phyloP scores from a whole-genome alignment of 2,329 filamentous ascomycete species.

The Westerdykella aurantiaca region DNA sequence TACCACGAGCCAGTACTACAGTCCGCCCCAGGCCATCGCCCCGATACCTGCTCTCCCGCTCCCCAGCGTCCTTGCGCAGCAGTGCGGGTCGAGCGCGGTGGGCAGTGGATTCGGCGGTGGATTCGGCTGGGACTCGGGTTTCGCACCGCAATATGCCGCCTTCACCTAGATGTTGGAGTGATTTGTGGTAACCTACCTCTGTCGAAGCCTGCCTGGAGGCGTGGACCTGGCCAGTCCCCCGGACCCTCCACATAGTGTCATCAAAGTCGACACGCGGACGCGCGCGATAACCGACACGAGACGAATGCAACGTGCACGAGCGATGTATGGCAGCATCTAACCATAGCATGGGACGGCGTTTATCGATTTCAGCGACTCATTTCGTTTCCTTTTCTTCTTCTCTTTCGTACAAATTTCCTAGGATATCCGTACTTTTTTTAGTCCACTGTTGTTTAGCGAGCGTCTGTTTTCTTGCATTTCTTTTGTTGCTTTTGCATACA shows the following conservation, averaged over 20 bases:
- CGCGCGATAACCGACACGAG: slow-evolving; percentile 37
- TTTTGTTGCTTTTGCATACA: slow-evolving; percentile 26
- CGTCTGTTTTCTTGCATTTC: slow-evolving; percentile 34
- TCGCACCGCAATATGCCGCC: slow-evolving; percentile 63
- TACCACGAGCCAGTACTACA: slow-evolving; percentile 69
- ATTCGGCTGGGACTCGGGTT: slow-evolving; percentile 86
- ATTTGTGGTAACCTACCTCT: slow-evolving; percentile 23
- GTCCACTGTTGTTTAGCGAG: slow-evolving; percentile 42
- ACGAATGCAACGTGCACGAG: slow-evolving; percentile 42
- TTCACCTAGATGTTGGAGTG: slow-evolving; percentile 62
- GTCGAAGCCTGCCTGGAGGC: slow-evolving; percentile 28
- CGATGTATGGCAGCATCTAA: slow-evolving; percentile 41
- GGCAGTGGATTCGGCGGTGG: slow-evolving; percentile 59
- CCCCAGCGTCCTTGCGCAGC: slow-evolving; percentile 78
- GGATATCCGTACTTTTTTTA: slow-evolving; percentile 42
- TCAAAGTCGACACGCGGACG: slow-evolving; percentile 38
- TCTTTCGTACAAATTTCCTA: slow-evolving; percentile 35
- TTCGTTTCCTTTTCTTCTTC: slow-evolving; percentile 30
- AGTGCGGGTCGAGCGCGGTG: slow-evolving; percentile 65
- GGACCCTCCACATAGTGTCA: slow-evolving; percentile 16
- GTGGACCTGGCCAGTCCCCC: slow-evolving; percentile 42
- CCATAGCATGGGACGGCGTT: slow-evolving; percentile 52
- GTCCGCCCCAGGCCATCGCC: slow-evolving; percentile 66
- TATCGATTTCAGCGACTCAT: slow-evolving; percentile 42
- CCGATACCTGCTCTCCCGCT: slow-evolving; percentile 73